phyloP scores from a whole-genome alignment of 495 filamentous ascomycete genomes.

The Aspergillus kassunensis region DNA sequence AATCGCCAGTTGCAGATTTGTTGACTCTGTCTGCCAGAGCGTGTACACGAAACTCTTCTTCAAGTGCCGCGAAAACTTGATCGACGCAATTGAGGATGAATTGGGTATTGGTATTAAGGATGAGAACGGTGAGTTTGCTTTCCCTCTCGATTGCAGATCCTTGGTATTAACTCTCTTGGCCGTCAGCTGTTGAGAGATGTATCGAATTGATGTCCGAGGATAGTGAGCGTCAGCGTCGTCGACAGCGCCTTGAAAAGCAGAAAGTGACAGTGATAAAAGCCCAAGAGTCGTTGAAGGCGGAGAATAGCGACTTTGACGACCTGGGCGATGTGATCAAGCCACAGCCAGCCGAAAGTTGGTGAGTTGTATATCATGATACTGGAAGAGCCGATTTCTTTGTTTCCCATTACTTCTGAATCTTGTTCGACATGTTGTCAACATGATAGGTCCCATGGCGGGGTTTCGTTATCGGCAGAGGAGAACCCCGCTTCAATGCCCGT shows the following conservation, averaged over 20 bases:
- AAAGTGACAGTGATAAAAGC: conserved; percentile 44
- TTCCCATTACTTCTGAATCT: neutral
- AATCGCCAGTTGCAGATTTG: conserved; percentile 45
- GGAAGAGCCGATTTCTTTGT: neutral
- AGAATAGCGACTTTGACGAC: conserved; percentile 8
- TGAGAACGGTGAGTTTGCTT: conserved; percentile 30
- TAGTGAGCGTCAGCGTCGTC: conserved; percentile 36
- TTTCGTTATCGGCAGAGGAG: neutral
- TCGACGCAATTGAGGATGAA: conserved; percentile 27
- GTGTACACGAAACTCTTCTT: conserved; percentile 46
- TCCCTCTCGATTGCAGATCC: neutral
- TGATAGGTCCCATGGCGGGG: conserved; percentile 6
- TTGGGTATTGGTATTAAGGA: conserved; percentile 34
- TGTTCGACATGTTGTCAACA: neutral
- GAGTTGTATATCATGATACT: too few relatives aligned
- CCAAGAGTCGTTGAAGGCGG: conserved; percentile 33
- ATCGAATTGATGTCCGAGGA: conserved; percentile 49
- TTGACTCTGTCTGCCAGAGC: conserved; percentile 45
- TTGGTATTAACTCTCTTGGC: neutral
- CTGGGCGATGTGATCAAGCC: conserved; percentile 8
- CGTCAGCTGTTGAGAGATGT: conserved; percentile 34
- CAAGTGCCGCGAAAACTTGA: conserved; percentile 36
- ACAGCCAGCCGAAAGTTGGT: conserved; percentile 11
- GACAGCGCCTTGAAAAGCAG: conserved; percentile 36
- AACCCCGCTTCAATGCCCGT: conserved; percentile 35